Evolutionary conservation across 805 yeast genomes (phyloP).

Genomic region (Saccharomycopsis fodiens): DNA sequence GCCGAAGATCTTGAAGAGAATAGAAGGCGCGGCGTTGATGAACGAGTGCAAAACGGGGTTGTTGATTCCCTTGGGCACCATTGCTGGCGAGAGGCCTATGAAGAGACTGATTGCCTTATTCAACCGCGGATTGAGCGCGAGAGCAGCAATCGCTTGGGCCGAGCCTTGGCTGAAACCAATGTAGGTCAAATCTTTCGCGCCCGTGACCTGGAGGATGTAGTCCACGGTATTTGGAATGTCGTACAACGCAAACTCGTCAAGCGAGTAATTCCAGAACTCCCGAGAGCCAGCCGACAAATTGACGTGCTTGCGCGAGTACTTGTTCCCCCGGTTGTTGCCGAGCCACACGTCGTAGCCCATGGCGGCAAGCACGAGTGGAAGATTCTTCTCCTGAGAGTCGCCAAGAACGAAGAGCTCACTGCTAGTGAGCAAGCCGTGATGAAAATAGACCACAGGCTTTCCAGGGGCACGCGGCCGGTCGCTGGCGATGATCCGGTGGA

Average conservation of each 20-base stretch:
- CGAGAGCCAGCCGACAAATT: constrained; percentile 32
- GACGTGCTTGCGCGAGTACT: constrained; percentile 82
- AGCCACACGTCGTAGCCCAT: constrained; percentile 93
- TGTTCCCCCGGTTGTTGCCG: constrained; percentile 90
- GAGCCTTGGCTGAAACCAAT: constrained; percentile 93
- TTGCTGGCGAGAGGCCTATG: constrained; percentile 87
- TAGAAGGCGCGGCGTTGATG: constrained; percentile 65
- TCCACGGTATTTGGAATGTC: constrained; percentile 84
- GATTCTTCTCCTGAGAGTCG: constrained; percentile 34
- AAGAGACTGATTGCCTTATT: constrained; percentile 51
- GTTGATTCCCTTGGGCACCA: constrained; percentile 81
- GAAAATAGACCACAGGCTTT: constrained; percentile 56
- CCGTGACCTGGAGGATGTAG: constrained; percentile 55
- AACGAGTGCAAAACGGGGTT: constrained; percentile 69
- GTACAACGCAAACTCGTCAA: constrained; percentile 85
- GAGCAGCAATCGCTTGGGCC: constrained; percentile 84
- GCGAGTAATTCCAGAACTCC: constrained; percentile 79
- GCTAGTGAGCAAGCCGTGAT: constrained; percentile 77
- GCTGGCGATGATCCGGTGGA: constrained; percentile 43
- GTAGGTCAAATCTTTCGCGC: constrained; percentile 43
- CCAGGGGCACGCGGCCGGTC: neutral
- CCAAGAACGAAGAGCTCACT: constrained; percentile 53
- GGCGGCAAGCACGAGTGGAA: constrained; percentile 60
- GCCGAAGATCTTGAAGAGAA: constrained; percentile 68
- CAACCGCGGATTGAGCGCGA: constrained; percentile 58